Conservation (phyloP, 2,329 filamentous ascomycete species). For the Pseudogymnoascus pannorum region DNA sequence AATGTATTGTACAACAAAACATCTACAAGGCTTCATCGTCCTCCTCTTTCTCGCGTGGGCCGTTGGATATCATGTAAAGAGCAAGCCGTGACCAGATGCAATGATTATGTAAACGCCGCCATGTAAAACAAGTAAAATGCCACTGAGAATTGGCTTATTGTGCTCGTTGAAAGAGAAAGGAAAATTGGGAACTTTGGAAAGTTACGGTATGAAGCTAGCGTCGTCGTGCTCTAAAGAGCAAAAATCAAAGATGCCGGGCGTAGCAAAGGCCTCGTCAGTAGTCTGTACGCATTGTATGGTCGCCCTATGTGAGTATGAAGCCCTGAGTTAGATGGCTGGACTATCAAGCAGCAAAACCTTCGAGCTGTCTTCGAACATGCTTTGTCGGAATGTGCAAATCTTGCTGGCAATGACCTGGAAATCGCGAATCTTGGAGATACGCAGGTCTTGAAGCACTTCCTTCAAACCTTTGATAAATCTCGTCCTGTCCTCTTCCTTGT, state of each 20-base stretch:
- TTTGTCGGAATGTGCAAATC: constrained; percentile 59
- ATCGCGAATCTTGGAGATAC: constrained; percentile 53
- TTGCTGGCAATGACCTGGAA: constrained; percentile 59
- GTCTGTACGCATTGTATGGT: not conserved
- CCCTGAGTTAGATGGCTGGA: constrained; percentile 4
- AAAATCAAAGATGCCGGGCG: not conserved
- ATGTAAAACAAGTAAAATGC: constrained; percentile 6
- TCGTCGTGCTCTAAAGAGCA: constrained; percentile 4
- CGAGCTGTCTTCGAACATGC: constrained; percentile 56
- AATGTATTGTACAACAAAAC: constrained; percentile 5
- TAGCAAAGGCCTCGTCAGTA: not conserved
- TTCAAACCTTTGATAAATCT: constrained; percentile 57
- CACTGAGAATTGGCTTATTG: constrained; percentile 5
- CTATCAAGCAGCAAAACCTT: constrained; percentile 53
- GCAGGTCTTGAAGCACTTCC: constrained; percentile 52
- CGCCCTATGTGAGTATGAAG: not conserved
- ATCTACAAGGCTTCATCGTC: constrained; percentile 6
- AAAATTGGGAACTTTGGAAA: constrained; percentile 9
- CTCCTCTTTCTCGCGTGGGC: constrained; percentile 1
- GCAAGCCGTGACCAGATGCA: constrained; percentile 5
- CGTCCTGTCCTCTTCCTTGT: constrained; percentile 51
- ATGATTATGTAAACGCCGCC: constrained; percentile 3
- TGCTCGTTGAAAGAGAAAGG: constrained; percentile 3
- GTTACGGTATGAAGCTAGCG: not conserved
- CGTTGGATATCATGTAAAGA: constrained; percentile 4